These are phyloP conservation scores for Metschnikowia sp. DNA, from an alignment of 805 yeast genomes.

Conservation along the genomic window DNA sequence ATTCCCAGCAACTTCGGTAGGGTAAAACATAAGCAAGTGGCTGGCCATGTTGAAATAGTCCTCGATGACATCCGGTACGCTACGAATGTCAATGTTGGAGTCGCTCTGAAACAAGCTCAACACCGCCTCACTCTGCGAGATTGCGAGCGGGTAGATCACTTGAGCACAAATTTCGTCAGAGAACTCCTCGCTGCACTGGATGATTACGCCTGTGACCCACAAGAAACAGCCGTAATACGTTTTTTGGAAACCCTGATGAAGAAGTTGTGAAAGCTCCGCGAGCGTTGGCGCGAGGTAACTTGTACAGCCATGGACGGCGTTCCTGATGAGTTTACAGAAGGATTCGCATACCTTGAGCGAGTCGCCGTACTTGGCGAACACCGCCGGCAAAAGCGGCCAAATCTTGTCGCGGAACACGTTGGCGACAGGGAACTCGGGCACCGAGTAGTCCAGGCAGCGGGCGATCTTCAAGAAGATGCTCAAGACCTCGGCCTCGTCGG, in stretches of 20 bases:
- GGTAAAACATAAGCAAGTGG: conserved; percentile 75
- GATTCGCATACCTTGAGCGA: conserved; percentile 71
- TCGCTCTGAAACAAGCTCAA: conserved; percentile 35
- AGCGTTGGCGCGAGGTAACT: conserved; percentile 56
- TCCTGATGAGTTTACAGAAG: conserved; percentile 62
- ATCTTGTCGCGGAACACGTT: conserved; percentile 48
- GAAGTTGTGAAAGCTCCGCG: conserved; percentile 59
- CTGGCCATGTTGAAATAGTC: conserved; percentile 80
- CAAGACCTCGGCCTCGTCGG: conserved; percentile 71
- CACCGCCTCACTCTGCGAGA: conserved; percentile 61
- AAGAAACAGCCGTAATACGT: conserved; percentile 78
- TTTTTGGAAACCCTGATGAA: conserved; percentile 65
- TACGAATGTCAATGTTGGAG: conserved; percentile 29
- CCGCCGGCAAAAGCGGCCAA: conserved; percentile 54
- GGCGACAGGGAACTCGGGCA: conserved; percentile 48
- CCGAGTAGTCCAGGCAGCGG: conserved; percentile 41
- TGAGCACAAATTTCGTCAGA: conserved; percentile 56
- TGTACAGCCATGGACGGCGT: conserved; percentile 60
- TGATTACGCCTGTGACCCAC: conserved; percentile 84
- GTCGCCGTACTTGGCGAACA: conserved; percentile 54
- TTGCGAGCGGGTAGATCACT: conserved; percentile 71
- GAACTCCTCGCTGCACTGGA: conserved; percentile 53
- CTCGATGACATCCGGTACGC: conserved; percentile 69
- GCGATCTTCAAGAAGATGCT: conserved; percentile 58
- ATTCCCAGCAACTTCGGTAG: conserved; percentile 46